A percentile compares a stretch with the other conserved stretches of the same genome.
phyloP scores from a whole-genome alignment of 495 filamentous ascomycete species.

The Podospora pseudocomata region DNA sequence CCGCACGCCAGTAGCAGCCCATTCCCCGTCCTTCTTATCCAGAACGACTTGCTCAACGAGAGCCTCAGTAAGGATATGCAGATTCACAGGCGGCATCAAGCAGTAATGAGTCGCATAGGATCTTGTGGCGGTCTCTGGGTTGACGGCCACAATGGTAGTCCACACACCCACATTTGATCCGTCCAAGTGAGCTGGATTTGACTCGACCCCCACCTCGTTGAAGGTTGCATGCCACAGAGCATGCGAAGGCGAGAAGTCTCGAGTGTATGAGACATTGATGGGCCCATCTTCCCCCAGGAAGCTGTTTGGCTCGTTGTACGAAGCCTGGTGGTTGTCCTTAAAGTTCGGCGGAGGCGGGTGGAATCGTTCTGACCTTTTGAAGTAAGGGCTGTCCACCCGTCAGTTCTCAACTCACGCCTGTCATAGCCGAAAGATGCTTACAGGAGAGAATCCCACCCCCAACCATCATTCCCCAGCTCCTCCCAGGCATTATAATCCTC shows the following conservation, averaged over 20 bases:
- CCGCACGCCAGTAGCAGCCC: slow-evolving; percentile 43
- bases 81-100: slow-evolving; percentile 38
- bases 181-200: slow-evolving; percentile 38
- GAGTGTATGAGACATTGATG: slow-evolving; percentile 42
- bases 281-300: slow-evolving; percentile 44
- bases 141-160: slow-evolving; percentile 43
- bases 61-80: slow-evolving; percentile 41
- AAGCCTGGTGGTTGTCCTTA: slow-evolving; percentile 29
- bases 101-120: slow-evolving; percentile 46
- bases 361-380: slow-evolving; percentile 49
- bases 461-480: slow-evolving; percentile 51
- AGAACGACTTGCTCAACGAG: slow-evolving; percentile 39
- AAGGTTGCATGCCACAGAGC: slow-evolving; percentile 48
- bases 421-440: slow-evolving; percentile 22
- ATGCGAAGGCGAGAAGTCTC: slow-evolving; percentile 42
- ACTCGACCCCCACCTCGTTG: slow-evolving; percentile 38
- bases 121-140: slow-evolving; percentile 35
- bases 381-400: slow-evolving; percentile 37
- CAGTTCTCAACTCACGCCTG: neutral
- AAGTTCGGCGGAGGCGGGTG: slow-evolving; percentile 36
- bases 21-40: slow-evolving; percentile 15
- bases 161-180: slow-evolving; percentile 46
- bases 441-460: slow-evolving; percentile 55
- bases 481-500: slow-evolving; percentile 59
- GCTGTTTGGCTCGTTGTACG: slow-evolving; percentile 27